These are phyloP conservation scores for Abrus pulchellus DNA, from an alignment of 306 rosid genomes.

Conservation along the genomic window DNA sequence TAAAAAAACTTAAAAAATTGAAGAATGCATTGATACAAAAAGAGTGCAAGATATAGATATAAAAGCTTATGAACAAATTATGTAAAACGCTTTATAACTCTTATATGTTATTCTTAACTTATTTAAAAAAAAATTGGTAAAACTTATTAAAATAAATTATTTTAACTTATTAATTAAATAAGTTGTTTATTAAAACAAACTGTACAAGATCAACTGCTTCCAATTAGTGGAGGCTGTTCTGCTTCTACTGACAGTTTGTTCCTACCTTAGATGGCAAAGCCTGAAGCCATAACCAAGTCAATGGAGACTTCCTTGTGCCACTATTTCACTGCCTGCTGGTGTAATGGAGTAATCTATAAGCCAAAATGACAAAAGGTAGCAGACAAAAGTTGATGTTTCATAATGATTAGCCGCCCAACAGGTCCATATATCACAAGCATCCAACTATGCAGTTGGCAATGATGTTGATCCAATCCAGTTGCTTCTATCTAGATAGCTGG, in stretches of 20 bases:
- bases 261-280: not conserved
- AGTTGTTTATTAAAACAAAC: too few species aligned
- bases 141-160: too few species aligned
- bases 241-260: conserved; percentile 33
- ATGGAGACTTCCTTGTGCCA: conserved; percentile 16
- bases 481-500: conserved; percentile 55
- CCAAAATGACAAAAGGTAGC: conserved; percentile 33
- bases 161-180: too few species aligned
- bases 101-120: too few species aligned
- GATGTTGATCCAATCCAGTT: conserved; percentile 53
- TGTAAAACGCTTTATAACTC: too few species aligned
- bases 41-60: not conserved
- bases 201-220: not conserved
- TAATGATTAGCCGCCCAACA: conserved; percentile 42
- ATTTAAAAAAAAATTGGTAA: too few species aligned
- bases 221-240: not conserved
- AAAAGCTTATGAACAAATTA: too few species aligned
- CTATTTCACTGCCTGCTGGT: conserved; percentile 21
- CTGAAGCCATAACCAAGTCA: conserved; percentile 38
- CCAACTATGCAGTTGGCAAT: conserved; percentile 56
- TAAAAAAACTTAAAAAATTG: not conserved
- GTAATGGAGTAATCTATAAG: conserved; percentile 35
- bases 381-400: conserved; percentile 31
- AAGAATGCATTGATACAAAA: not conserved
- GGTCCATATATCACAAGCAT: conserved; percentile 53